Evolutionary conservation across 73 alveolate species (phyloP).

Genomic region (Durusdinium trenchii): DNA sequence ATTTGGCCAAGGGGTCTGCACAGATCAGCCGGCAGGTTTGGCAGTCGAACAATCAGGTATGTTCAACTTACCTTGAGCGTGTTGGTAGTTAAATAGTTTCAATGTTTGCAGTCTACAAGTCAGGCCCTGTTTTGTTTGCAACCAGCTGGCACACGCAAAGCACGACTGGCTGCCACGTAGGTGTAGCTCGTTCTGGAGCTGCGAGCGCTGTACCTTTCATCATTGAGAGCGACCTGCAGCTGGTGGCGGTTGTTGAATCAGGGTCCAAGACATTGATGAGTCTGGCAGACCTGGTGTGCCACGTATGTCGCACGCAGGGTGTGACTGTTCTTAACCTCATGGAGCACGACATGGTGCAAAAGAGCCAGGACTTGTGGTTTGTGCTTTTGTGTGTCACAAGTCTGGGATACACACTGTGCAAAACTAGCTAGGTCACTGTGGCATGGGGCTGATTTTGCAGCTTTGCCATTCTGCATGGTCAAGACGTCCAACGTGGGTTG

Average conservation of each 20-base stretch:
- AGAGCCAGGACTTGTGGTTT: slow-evolving; percentile 11
- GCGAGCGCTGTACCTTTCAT: neutral
- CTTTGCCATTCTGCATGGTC: no score
- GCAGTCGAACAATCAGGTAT: no score
- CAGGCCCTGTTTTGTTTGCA: no score
- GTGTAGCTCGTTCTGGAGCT: neutral
- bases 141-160: no score
- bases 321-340: neutral
- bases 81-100: neutral
- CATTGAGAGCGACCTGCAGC: neutral
- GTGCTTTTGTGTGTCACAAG: no score
- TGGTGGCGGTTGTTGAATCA: neutral
- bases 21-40: neutral
- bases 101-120: no score
- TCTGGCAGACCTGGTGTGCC: slow-evolving; percentile 44
- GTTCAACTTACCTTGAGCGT: no score
- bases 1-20: neutral
- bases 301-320: slow-evolving; percentile 1
- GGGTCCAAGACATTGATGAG: neutral
- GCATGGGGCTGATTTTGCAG: no score
- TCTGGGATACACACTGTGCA: no score
- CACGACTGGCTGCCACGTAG: no score
- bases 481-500: no score
- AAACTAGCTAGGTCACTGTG: no score
- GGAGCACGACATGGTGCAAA: neutral